A percentile compares a stretch with the other conserved stretches of the same genome.
These are phyloP conservation scores for Teratosphaeria gauchensis DNA, from an alignment of 2,329 filamentous ascomycete species.

Conservation along the genomic window DNA sequence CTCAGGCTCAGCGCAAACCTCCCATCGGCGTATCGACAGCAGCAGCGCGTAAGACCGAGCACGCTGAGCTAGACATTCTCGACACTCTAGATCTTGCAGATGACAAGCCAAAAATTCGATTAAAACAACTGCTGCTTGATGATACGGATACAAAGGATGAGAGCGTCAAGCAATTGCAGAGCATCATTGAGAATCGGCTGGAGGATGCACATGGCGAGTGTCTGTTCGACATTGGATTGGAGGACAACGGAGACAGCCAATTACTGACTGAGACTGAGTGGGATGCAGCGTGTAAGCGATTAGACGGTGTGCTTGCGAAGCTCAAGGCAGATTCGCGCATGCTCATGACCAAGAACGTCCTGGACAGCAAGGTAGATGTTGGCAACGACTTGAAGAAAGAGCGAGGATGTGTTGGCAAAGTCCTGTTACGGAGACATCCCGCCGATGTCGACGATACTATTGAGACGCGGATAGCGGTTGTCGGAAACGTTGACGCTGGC, in stretches of 20 bases:
- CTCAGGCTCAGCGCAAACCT: constrained; percentile 60
- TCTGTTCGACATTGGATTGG: constrained; percentile 83
- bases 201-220: constrained; percentile 81
- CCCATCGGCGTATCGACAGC: constrained; percentile 23
- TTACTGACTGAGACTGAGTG: constrained; percentile 64
- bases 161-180: constrained; percentile 52
- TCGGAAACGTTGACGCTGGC: constrained; percentile 94
- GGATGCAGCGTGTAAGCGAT: constrained; percentile 57
- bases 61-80: constrained; percentile 83
- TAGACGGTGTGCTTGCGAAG: constrained; percentile 55
- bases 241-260: constrained; percentile 84
- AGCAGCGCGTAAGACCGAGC: constrained; percentile 44
- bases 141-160: constrained; percentile 42
- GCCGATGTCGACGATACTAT: constrained; percentile 75
- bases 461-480: constrained; percentile 91
- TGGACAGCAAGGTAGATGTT: constrained; percentile 63
- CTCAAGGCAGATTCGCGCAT: constrained; percentile 67
- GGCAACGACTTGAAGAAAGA: constrained; percentile 54
- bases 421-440: constrained; percentile 70
- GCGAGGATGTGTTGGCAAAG: constrained; percentile 70
- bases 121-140: constrained; percentile 68
- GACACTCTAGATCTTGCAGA: constrained; percentile 69
- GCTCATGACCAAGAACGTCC: constrained; percentile 79
- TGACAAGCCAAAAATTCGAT: constrained; percentile 52
- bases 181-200: constrained; percentile 58